Evolutionary conservation across 2,329 filamentous ascomycete species (phyloP), one percentile per base, ranked within the genome.

Genomic region (Cladophialophora bantiana): DNA sequence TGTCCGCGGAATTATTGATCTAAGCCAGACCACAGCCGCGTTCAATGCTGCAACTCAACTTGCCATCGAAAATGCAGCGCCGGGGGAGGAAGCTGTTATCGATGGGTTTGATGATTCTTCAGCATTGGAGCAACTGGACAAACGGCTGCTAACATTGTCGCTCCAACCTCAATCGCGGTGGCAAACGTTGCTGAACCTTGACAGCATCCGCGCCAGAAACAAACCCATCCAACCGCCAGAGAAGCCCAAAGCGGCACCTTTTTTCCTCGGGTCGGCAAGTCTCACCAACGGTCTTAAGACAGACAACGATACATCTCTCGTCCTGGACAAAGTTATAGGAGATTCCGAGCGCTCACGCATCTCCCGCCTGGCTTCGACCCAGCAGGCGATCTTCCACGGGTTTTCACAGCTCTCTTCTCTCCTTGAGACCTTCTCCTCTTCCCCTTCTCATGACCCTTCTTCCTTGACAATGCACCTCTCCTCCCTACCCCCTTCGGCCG

Each of bases 181-280:
- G 95, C 94, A 98, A 78, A 97, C 93, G 0, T 83, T 99, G 13
- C 83, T 99, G 34, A 92, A 99, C 77, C 85, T 99, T 2, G 95
- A 99, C 75, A 82, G 93, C 32, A 97, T 99, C 76, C 79, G 94
- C 80, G 88, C 93, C 78, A 91, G 95, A 68, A 99, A 99, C 80
- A 96, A 95, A 79, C 95, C 96, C 0, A 94, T 89, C 71, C 93
- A 97, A 78, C 88, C 94, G 0, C 94, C 94, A 15, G 97, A 97
- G 80, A 86, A 89, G 6, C 95, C 95, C 0, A 92, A 97, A 77
- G 96, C 96, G 75, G 94, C 94, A 0, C 96, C 95, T 0, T 98
- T 98, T 83, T 98, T 98, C 83, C 84, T 98, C 3, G 92, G 93
- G 35, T 92, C 93, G 18, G 74, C 77, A 36, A 64, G 75, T 31